These are phyloP conservation scores for Artemisia annua DNA, from an alignment of 129 eudicot genomes.

Conservation along the genomic window DNA sequence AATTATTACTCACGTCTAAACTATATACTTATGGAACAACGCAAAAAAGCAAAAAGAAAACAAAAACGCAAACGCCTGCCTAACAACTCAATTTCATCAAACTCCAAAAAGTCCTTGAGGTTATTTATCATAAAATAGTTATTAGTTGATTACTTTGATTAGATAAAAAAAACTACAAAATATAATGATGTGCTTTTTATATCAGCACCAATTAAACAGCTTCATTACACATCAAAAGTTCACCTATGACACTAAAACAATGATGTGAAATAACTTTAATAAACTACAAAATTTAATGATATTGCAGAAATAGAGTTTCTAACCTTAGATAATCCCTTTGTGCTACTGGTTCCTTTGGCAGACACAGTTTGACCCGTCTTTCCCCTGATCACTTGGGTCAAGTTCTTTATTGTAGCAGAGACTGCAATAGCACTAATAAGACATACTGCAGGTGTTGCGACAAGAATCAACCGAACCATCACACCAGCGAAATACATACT, in stretches of 20 bases:
- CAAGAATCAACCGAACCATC: slow-evolving; percentile 97
- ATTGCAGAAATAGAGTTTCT: slow-evolving; percentile 16
- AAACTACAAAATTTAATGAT: not conserved
- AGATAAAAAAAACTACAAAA: not conserved
- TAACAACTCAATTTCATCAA: slow-evolving; percentile 4
- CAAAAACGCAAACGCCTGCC: not conserved
- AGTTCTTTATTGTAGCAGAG: slow-evolving; percentile 86
- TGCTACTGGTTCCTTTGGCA: slow-evolving; percentile 60
- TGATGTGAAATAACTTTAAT: not conserved
- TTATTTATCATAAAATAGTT: not conserved
- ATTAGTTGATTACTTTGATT: not conserved
- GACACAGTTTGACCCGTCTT: slow-evolving; percentile 51
- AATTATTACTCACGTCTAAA: no score
- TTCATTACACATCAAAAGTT: not conserved
- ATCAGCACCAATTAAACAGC: not conserved
- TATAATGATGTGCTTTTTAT: not conserved
- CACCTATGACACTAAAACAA: not conserved
- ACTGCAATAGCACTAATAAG: slow-evolving; percentile 96
- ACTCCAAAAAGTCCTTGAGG: not conserved
- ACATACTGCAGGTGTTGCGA: slow-evolving; percentile 94
- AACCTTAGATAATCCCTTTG: slow-evolving; percentile 84
- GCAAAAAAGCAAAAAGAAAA: no score
- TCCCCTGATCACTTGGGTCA: slow-evolving; percentile 60
- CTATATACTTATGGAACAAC: no score
- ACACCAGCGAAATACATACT: slow-evolving; percentile 98